Evolutionary conservation across 2,329 filamentous ascomycete species (phyloP).

Genomic region (Helicocarpus griseus): DNA sequence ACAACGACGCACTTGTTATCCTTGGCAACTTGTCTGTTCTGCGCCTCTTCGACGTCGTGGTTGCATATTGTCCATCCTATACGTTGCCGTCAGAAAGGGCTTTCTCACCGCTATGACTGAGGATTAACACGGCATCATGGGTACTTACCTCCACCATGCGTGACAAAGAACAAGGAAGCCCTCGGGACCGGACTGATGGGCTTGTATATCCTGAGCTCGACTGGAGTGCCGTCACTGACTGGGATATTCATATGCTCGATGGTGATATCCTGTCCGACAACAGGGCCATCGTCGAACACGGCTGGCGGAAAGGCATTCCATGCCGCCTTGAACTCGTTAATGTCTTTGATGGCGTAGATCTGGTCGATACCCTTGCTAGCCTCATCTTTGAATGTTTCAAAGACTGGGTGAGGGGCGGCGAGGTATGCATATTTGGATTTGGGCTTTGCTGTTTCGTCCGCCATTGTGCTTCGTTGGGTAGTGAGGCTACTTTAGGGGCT

Average conservation of each 20-base stretch:
- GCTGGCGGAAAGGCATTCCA: background rate
- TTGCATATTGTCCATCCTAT: conserved; percentile 1
- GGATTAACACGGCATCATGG: background rate
- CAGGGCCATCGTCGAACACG: background rate
- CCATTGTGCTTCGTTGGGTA: background rate
- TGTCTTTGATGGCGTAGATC: background rate
- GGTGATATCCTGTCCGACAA: background rate
- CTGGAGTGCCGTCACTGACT: background rate
- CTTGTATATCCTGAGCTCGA: conserved; percentile 4
- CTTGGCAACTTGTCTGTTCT: background rate
- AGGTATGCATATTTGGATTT: background rate
- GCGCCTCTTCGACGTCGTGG: background rate
- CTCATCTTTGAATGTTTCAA: background rate
- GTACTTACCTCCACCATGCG: background rate
- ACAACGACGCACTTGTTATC: background rate
- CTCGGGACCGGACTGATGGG: background rate
- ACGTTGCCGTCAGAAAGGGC: background rate
- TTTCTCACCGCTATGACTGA: background rate
- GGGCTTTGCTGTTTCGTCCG: background rate
- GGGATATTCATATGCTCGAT: background rate
- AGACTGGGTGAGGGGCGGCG: background rate
- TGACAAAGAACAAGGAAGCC: background rate
- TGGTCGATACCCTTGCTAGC: background rate
- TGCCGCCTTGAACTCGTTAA: background rate
- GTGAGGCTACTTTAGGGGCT: background rate